A percentile compares a stretch with the other conserved stretches of the same genome.
Evolutionary conservation across 2,329 filamentous ascomycete genomes (phyloP).

Genomic region (Alternaria arbusti): DNA sequence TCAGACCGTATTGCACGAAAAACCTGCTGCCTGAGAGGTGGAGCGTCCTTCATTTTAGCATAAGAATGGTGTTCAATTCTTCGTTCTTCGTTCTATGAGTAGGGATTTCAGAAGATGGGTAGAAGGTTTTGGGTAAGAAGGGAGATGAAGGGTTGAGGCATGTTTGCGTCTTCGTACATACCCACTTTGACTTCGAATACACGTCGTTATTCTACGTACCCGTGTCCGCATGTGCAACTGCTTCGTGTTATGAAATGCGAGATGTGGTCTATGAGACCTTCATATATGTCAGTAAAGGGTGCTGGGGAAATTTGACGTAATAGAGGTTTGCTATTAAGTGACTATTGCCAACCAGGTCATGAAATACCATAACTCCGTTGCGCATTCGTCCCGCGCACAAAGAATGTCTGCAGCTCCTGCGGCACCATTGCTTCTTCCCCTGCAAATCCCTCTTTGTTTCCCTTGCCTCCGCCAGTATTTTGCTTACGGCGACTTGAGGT

Average conservation of each 20-base stretch:
- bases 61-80: neutral
- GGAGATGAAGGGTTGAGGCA: neutral
- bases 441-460: no score
- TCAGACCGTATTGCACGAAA: constrained; percentile 46
- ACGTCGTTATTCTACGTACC: neutral
- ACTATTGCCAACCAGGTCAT: neutral
- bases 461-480: neutral
- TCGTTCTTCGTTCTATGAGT: neutral
- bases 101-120: neutral
- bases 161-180: neutral
- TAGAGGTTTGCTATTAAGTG: neutral
- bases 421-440: neutral
- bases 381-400: neutral
- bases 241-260: neutral
- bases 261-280: neutral
- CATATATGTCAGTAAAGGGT: neutral
- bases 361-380: neutral
- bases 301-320: neutral
- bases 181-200: neutral
- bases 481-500: constrained; percentile 5
- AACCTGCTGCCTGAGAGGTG: neutral
- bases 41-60: neutral
- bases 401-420: neutral
- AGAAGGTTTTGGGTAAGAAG: neutral
- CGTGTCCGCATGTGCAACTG: neutral